Percentiles rank a stretch among this genome's conserved stretches.
phyloP scores from a whole-genome alignment of 148 eudicot species.

The Chenopodium suecicum region DNA sequence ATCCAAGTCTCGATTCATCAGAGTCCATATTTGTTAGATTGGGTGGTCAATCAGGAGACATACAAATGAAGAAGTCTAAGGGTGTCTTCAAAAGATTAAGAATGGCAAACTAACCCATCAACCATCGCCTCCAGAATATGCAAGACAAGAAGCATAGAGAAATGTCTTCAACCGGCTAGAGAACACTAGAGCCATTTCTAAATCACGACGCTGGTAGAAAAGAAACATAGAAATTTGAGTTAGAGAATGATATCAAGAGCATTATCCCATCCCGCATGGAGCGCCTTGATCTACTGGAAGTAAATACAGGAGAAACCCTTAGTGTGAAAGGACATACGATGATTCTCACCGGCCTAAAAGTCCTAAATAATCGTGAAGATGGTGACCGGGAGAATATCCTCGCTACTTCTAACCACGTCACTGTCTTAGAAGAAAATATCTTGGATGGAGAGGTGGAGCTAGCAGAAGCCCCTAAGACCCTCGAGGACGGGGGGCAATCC shows the following conservation, averaged over 20 bases:
- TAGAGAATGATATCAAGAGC: background rate
- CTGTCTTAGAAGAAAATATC: background rate
- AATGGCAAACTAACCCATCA: too few species aligned
- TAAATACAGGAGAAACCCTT: background rate
- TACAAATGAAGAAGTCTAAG: too few species aligned
- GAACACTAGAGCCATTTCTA: too few species aligned
- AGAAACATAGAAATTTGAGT: background rate
- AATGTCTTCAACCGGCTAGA: too few species aligned
- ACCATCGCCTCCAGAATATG: too few species aligned
- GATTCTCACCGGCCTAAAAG: background rate
- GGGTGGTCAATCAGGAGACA: too few species aligned
- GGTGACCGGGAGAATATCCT: background rate
- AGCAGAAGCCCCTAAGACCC: background rate
- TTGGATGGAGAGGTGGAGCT: background rate
- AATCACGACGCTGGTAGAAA: background rate
- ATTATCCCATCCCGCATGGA: background rate
- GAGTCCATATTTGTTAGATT: too few species aligned
- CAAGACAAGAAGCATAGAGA: too few species aligned
- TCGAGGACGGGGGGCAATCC: slow-evolving; percentile 10
- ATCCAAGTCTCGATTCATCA: too few species aligned
- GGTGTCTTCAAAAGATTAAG: too few species aligned
- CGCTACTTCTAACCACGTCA: background rate
- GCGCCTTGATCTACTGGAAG: background rate
- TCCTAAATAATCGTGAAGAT: background rate
- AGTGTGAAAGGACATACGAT: background rate